phyloP scores from a whole-genome alignment of 2,329 filamentous ascomycete genomes.

The Allantophomopsis lycopodina region DNA sequence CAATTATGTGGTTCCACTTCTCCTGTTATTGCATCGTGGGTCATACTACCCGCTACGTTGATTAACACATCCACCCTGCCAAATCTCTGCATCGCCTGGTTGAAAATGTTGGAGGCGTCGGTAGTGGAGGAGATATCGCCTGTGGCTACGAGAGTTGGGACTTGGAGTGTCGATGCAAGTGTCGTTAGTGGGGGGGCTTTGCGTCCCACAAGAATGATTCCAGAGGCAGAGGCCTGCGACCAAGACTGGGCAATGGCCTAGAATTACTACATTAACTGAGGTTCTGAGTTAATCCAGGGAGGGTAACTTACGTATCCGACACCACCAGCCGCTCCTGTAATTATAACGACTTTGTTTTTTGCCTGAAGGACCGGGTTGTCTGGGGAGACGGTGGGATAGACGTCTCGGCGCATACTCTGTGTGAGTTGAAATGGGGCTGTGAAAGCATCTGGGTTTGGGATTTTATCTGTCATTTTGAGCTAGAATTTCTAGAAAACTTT shows the following conservation, averaged over 20 bases:
- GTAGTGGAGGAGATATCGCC: too few relatives aligned
- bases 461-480: too few relatives aligned
- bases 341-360: constrained; percentile 12
- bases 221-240: too few relatives aligned
- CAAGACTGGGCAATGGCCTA: too few relatives aligned
- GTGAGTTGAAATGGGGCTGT: constrained; percentile 12
- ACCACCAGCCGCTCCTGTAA: constrained; percentile 15
- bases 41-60: constrained; percentile 14
- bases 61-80: constrained; percentile 3
- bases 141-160: too few relatives aligned
- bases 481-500: too few relatives aligned
- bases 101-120: too few relatives aligned
- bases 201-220: too few relatives aligned
- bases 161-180: too few relatives aligned
- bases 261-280: constrained; percentile 8
- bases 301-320: constrained; percentile 13
- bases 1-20: background rate
- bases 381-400: constrained; percentile 12
- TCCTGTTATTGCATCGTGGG: background rate
- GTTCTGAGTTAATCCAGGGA: constrained; percentile 9
- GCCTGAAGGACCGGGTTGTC: constrained; percentile 8
- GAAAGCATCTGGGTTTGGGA: constrained; percentile 5
- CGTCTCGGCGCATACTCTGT: constrained; percentile 10
- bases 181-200: too few relatives aligned
- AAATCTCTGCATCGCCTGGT: too few relatives aligned